These are phyloP conservation scores for Trebouxia gelatinosa DNA, from an alignment of 163 green algal genomes.

Conservation along the genomic window DNA sequence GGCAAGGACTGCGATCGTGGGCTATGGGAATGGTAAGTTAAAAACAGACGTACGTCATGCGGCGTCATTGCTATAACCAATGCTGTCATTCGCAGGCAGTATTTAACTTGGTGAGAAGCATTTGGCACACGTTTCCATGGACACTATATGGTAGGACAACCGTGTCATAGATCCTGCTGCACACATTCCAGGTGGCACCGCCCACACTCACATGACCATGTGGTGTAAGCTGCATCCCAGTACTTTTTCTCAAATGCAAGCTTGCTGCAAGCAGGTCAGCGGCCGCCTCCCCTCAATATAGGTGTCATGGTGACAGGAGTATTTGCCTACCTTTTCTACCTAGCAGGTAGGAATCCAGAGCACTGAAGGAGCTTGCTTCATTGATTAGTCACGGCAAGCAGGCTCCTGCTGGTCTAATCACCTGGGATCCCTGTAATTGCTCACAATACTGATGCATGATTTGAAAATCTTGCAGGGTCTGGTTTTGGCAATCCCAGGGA, in stretches of 20 bases:
- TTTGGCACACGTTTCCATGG: slow-evolving; percentile 7
- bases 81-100: neutral
- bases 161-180: too few relatives aligned
- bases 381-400: neutral
- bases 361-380: too few relatives aligned
- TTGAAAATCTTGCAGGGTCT: slow-evolving; percentile 7
- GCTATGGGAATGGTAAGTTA: neutral
- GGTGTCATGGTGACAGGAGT: neutral
- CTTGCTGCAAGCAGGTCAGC: neutral
- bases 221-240: too few relatives aligned
- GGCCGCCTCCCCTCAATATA: neutral
- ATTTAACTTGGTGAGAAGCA: slow-evolving; percentile 1
- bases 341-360: too few relatives aligned
- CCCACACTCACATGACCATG: neutral
- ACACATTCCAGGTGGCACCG: too few relatives aligned
- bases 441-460: too few relatives aligned
- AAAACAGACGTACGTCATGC: neutral
- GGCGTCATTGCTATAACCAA: neutral
- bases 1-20: neutral
- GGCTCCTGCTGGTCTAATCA: neutral
- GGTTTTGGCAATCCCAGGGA: slow-evolving; percentile 8
- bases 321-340: slow-evolving; percentile 3
- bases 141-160: neutral
- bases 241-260: too few relatives aligned
- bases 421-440: neutral